Percentiles rank a stretch among this genome's conserved stretches.
Conservation (phyloP, 805 yeast genomes). For the Komagataella populi region DNA sequence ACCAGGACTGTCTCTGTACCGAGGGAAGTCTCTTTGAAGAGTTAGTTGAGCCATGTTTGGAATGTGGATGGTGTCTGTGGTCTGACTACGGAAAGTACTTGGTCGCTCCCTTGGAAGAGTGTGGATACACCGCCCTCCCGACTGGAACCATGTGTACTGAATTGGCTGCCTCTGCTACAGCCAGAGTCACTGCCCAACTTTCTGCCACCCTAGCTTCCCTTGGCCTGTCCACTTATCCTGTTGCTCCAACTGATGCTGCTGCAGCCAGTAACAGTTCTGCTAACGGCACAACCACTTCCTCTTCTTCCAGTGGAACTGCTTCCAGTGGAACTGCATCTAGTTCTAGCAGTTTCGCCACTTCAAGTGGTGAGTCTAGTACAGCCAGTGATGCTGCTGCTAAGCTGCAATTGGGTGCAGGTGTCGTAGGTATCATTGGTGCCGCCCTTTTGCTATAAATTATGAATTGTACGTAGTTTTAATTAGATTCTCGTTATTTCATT, state of each 20-base stretch:
- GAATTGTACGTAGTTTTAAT: background rate
- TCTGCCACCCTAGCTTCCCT: background rate
- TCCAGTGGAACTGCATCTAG: background rate
- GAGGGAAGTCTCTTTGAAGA: constrained; percentile 12
- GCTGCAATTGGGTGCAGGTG: background rate
- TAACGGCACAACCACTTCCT: background rate
- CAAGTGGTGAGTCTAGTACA: background rate
- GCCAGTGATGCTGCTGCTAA: background rate
- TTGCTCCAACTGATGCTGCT: background rate
- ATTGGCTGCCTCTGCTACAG: constrained; percentile 7
- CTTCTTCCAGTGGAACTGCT: background rate
- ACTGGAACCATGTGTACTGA: constrained; percentile 17
- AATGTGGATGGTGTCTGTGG: constrained; percentile 28
- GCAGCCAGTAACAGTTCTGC: background rate
- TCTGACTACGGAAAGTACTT: constrained; percentile 19
- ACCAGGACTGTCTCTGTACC: constrained; percentile 18
- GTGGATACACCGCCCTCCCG: constrained; percentile 19
- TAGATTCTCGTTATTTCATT: background rate
- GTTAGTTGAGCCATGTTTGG: constrained; percentile 19
- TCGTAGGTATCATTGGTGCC: background rate
- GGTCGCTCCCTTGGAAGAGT: constrained; percentile 16
- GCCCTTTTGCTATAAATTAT: background rate
- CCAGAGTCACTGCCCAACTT: background rate
- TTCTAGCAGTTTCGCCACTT: background rate
- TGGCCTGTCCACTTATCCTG: background rate